phyloP scores from a whole-genome alignment of 768 basidiomycete species.

The Clavaria fumosa region DNA sequence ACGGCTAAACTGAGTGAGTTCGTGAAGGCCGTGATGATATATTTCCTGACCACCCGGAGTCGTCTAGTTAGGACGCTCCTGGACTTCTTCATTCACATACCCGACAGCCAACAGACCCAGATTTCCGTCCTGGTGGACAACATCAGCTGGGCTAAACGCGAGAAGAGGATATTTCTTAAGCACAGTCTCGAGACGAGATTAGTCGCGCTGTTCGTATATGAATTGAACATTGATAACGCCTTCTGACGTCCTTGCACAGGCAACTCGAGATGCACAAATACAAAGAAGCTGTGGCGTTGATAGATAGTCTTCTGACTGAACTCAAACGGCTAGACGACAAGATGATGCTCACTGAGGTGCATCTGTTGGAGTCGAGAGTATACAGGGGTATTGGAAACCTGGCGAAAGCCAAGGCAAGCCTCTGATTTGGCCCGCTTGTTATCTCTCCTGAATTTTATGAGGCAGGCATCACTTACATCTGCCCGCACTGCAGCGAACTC shows the following conservation, averaged over 20 bases:
- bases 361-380: constrained; percentile 83
- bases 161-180: constrained; percentile 92
- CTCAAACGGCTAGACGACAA: constrained; percentile 92
- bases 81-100: constrained; percentile 72
- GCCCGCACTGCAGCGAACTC: constrained; percentile 71
- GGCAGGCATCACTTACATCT: constrained; percentile 54
- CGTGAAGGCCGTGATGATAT: background rate
- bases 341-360: constrained; percentile 93
- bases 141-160: constrained; percentile 79
- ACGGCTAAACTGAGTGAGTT: constrained; percentile 87
- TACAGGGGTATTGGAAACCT: constrained; percentile 83
- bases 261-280: constrained; percentile 65
- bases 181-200: constrained; percentile 87
- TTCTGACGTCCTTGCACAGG: constrained; percentile 20
- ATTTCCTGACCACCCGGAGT: no score
- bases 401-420: constrained; percentile 69
- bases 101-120: constrained; percentile 58
- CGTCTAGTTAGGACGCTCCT: constrained; percentile 81
- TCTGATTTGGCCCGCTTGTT: no score
- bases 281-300: constrained; percentile 64
- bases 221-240: background rate
- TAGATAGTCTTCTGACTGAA: constrained; percentile 81
- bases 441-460: no score
- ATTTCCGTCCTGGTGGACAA: constrained; percentile 81
- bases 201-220: constrained; percentile 52